Evolutionary conservation across 352 stramenopile species (phyloP).

Genomic region (Pythium scleroteichum): DNA sequence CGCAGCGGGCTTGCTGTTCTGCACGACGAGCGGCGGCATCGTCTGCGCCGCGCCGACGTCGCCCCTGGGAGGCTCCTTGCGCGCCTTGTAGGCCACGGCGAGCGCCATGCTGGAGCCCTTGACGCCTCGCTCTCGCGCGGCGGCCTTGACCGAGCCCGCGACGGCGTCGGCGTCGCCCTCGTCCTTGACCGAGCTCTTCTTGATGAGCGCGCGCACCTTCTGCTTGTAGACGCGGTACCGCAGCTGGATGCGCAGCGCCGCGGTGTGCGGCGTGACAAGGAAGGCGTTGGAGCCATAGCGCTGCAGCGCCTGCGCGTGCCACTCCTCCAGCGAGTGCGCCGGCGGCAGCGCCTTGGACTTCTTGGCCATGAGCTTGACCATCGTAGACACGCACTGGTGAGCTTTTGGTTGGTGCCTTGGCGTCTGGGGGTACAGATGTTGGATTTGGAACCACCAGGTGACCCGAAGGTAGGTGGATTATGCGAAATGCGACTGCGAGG

Average conservation of each 20-base stretch:
- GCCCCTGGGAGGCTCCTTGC: conserved; percentile 15
- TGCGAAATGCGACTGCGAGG: neutral
- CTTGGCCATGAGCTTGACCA: conserved; percentile 44
- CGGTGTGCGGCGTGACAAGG: conserved; percentile 42
- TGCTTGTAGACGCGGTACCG: conserved; percentile 76
- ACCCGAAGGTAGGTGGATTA: conserved; percentile 13
- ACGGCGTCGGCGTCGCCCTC: conserved; percentile 27
- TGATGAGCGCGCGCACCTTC: conserved; percentile 60
- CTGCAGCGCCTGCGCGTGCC: conserved; percentile 37
- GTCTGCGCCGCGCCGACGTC: neutral
- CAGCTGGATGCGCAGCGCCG: conserved; percentile 65
- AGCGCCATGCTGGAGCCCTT: conserved; percentile 65
- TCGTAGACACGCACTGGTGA: conserved; percentile 3
- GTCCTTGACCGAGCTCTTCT: conserved; percentile 48
- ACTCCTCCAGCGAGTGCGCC: conserved; percentile 43
- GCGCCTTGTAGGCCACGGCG: conserved; percentile 45
- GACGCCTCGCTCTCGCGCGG: conserved; percentile 35
- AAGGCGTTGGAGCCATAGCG: conserved; percentile 26
- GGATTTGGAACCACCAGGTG: conserved; percentile 1
- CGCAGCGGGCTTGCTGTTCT: conserved; percentile 9
- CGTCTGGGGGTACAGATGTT: neutral
- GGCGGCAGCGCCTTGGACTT: conserved; percentile 41
- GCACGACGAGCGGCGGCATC: conserved; percentile 6
- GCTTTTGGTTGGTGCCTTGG: conserved; percentile 7
- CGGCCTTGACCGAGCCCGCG: conserved; percentile 26